Evolutionary conservation across 371 early-diverging fungal genomes (phyloP).

Genomic region (Circinella umbellata): DNA sequence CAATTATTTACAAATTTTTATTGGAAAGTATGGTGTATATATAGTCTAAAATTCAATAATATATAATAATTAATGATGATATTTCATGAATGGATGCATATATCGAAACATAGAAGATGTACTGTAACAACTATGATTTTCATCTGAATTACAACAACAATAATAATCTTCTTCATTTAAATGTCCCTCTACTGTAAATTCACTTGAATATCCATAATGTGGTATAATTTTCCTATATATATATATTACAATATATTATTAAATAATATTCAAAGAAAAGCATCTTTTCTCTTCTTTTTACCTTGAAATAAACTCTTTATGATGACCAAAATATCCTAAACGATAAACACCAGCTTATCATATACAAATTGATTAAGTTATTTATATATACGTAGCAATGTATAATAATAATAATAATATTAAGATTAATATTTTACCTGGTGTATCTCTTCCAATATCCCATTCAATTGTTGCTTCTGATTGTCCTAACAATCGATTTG

Average conservation of each 20-base stretch:
- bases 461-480: slow-evolving; percentile 49
- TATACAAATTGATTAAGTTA: too few relatives aligned
- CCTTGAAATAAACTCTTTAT: slow-evolving; percentile 22
- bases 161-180: background rate
- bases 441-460: slow-evolving; percentile 30
- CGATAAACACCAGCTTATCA: slow-evolving; percentile 21
- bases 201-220: slow-evolving; percentile 26
- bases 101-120: slow-evolving; percentile 3
- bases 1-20: too few relatives aligned
- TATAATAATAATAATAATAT: background rate
- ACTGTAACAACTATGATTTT: background rate
- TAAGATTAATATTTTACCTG: slow-evolving; percentile 22
- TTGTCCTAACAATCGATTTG: slow-evolving; percentile 30
- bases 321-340: slow-evolving; percentile 29
- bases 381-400: too few relatives aligned
- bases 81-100: slow-evolving; percentile 8
- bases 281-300: background rate
- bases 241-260: background rate
- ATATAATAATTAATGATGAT: background rate
- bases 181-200: slow-evolving; percentile 13
- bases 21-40: too few relatives aligned
- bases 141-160: background rate
- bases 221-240: slow-evolving; percentile 15
- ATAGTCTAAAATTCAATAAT: too few relatives aligned
- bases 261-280: too few relatives aligned